Conservation (phyloP, 2,329 filamentous ascomycete genomes). For the Albifimbria verrucaria region DNA sequence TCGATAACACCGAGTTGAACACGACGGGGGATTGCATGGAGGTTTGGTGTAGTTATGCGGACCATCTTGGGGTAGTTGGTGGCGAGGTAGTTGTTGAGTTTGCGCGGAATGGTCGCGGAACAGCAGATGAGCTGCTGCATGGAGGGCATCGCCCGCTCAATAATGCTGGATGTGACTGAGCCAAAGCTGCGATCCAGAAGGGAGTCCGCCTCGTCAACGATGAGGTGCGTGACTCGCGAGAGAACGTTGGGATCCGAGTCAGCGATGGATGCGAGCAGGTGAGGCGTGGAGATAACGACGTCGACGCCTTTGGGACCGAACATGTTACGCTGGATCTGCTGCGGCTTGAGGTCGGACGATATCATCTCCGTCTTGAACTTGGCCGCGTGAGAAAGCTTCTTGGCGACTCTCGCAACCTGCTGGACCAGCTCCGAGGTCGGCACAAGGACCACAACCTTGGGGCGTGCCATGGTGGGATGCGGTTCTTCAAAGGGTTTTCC, state of each 20-base stretch:
- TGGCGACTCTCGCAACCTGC: slow-evolving; percentile 79
- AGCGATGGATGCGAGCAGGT: slow-evolving; percentile 83
- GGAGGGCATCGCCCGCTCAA: slow-evolving; percentile 78
- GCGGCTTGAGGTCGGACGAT: slow-evolving; percentile 71
- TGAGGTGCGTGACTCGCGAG: slow-evolving; percentile 82
- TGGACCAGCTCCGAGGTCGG: slow-evolving; percentile 89
- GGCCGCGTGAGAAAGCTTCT: slow-evolving; percentile 75
- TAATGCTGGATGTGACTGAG: slow-evolving; percentile 74
- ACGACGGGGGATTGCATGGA: slow-evolving; percentile 91
- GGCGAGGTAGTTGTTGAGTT: slow-evolving; percentile 80
- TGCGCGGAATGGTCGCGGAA: slow-evolving; percentile 91
- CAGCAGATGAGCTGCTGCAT: slow-evolving; percentile 86
- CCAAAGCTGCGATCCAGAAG: slow-evolving; percentile 91
- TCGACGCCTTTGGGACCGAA: slow-evolving; percentile 82
- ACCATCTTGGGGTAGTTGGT: slow-evolving; percentile 78
- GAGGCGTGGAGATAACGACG: slow-evolving; percentile 81
- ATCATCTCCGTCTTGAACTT: slow-evolving; percentile 86
- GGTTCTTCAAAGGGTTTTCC: slow-evolving; percentile 66
- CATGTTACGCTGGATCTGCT: slow-evolving; percentile 78
- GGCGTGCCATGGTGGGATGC: slow-evolving; percentile 72
- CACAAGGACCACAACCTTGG: slow-evolving; percentile 80
- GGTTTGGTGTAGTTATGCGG: slow-evolving; percentile 88
- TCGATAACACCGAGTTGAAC: slow-evolving; percentile 94
- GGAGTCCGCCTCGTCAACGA: slow-evolving; percentile 95
- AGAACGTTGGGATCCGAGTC: slow-evolving; percentile 88